Base-by-base conservation (phyloP, 1,139 yeast genomes). In the Blastobotrys arbuscula region DNA sequence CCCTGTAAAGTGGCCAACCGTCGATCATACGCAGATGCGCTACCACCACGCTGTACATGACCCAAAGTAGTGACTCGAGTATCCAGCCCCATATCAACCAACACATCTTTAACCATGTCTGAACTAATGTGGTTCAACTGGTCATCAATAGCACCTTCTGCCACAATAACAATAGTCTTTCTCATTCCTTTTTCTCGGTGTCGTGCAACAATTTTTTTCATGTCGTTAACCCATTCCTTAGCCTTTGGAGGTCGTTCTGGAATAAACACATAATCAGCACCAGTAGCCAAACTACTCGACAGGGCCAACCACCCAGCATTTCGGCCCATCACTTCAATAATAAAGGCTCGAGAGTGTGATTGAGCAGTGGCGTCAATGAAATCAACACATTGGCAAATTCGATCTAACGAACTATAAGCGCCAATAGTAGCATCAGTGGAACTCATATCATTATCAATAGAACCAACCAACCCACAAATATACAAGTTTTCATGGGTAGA, bases 291-390 rank as follows among this genome's bases (percentile, higher is more conserved):
- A 59, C 97, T 97, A 16, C 97, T 90, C 94, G 89, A 85, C 57
- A 92, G 76, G 1, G 95, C 97, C 59, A 92, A 77, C 98, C 98
- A 92, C 54, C 98, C 98, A 74, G 98, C 92, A 70, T 92, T 96
- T 67, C 98, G 82, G 51, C 98, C 98, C 98, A 92, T 92, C 45
- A 92, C 98, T 70, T 92, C 98, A 52, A 92, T 88, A 42, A 92
- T 96, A 67, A 92, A 92, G 6, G 98, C 98, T 66, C 98, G 81
- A 19, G 97, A 88, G 66, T 92, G 98, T 6, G 97, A 90, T 59
- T 86, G 79, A 19, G 98, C 98, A 33, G 98, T 92, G 43, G 97
- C 95, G 67, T 90, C 97, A 59, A 92, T 92, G 69, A 85, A 89
- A 68, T 92, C 97, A 56, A 90, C 87, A 69, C 90, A 85, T 67